These are phyloP conservation scores for Rhytidiadelphus loreus DNA, from an alignment of 225 moss, liverwort and hornwort genomes.

Conservation along the genomic window DNA sequence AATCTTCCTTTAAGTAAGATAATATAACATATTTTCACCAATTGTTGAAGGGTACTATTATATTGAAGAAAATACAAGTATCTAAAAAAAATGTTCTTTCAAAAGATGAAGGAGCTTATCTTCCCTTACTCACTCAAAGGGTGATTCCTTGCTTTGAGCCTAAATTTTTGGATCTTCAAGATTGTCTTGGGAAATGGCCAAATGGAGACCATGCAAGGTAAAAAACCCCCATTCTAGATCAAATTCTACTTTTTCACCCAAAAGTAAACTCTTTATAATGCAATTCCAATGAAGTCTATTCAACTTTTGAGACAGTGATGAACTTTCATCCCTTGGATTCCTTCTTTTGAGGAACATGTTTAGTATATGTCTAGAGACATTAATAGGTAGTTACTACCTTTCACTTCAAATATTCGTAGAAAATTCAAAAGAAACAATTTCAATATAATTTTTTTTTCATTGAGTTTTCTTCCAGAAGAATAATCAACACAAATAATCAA, in stretches of 20 bases:
- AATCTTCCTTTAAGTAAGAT: neutral
- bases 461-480: neutral
- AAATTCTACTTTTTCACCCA: neutral
- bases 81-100: neutral
- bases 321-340: neutral
- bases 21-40: neutral
- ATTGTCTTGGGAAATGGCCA: neutral
- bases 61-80: neutral
- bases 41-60: neutral
- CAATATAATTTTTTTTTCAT: neutral
- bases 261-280: neutral
- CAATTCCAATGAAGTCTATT: neutral
- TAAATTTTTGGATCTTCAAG: neutral
- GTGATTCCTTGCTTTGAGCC: neutral
- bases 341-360: neutral
- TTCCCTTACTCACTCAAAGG: neutral
- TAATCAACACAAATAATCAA: neutral
- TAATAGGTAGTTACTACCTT: neutral
- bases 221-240: accelerated
- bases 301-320: neutral
- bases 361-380: neutral
- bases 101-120: neutral
- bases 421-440: neutral
- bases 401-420: neutral
- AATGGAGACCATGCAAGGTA: neutral